These are phyloP conservation scores for Leucogyrophana mollusca DNA, from an alignment of 768 basidiomycete genomes.

Conservation along the genomic window DNA sequence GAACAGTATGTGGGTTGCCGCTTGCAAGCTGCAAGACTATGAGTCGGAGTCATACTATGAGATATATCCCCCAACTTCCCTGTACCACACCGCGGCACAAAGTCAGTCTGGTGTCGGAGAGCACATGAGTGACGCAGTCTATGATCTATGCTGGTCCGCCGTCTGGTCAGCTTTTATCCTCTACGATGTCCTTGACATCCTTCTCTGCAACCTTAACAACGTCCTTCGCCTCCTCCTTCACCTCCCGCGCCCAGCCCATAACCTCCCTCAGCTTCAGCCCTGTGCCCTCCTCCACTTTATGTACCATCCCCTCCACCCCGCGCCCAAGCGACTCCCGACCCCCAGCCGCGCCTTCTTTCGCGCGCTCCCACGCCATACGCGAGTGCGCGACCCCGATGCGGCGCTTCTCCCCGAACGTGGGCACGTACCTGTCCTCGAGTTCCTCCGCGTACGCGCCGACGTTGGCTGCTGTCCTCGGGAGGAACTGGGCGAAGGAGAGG, in stretches of 20 bases:
- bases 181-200: constrained; percentile 17
- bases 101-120: too few relatives aligned
- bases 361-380: constrained; percentile 54
- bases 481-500: constrained; percentile 75
- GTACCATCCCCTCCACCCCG: constrained; percentile 47
- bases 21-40: too few relatives aligned
- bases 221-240: constrained; percentile 19
- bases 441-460: constrained; percentile 61
- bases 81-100: too few relatives aligned
- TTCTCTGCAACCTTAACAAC: constrained; percentile 24
- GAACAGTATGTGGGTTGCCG: too few relatives aligned
- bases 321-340: constrained; percentile 44
- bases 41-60: too few relatives aligned
- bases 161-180: constrained; percentile 2
- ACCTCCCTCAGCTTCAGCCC: constrained; percentile 71
- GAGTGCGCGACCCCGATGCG: constrained; percentile 60
- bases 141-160: too few relatives aligned
- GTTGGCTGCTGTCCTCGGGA: constrained; percentile 79
- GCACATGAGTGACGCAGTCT: too few relatives aligned
- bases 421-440: constrained; percentile 72
- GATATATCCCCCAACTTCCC: too few relatives aligned
- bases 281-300: constrained; percentile 62
- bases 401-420: constrained; percentile 67
- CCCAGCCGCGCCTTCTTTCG: constrained; percentile 49
- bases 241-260: constrained; percentile 41